phyloP scores from a whole-genome alignment of 352 stramenopile species.

The Globisporangium orthogonon region DNA sequence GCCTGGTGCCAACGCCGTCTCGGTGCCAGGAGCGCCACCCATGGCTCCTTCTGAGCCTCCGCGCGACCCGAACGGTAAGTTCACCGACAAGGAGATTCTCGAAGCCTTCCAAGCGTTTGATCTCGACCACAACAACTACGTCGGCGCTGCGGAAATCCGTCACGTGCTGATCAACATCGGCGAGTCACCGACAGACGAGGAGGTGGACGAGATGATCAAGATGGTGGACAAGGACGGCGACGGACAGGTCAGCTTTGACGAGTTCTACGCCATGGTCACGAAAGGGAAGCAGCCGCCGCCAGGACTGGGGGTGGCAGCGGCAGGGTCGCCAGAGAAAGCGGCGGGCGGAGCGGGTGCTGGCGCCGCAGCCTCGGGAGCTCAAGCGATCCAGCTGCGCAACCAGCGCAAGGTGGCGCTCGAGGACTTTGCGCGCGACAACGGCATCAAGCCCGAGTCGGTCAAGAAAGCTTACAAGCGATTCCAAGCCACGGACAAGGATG shows the following conservation, averaged over 20 bases:
- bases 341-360: conserved; percentile 19
- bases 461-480: conserved; percentile 97
- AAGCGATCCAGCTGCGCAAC: conserved; percentile 91
- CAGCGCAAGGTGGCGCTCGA: conserved; percentile 87
- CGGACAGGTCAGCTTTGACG: conserved; percentile 89
- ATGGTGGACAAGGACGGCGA: conserved; percentile 92
- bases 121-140: conserved; percentile 92
- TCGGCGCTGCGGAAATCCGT: conserved; percentile 88
- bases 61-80: conserved; percentile 92
- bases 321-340: conserved; percentile 24
- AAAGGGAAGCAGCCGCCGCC: conserved; percentile 89
- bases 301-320: conserved; percentile 53
- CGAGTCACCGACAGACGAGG: conserved; percentile 93
- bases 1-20: conserved; percentile 47
- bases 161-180: conserved; percentile 95
- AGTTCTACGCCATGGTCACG: conserved; percentile 95
- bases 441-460: conserved; percentile 94
- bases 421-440: conserved; percentile 93
- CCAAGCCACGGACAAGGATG: conserved; percentile 92
- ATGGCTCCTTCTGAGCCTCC: conserved; percentile 63
- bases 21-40: conserved; percentile 37
- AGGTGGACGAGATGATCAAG: conserved; percentile 91
- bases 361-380: conserved; percentile 27
- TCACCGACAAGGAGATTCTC: conserved; percentile 93
- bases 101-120: conserved; percentile 90